Evolutionary conservation across 1,139 yeast genomes (phyloP), one percentile per base, ranked within the genome.

Genomic region (Saccharomyces hybrid): DNA sequence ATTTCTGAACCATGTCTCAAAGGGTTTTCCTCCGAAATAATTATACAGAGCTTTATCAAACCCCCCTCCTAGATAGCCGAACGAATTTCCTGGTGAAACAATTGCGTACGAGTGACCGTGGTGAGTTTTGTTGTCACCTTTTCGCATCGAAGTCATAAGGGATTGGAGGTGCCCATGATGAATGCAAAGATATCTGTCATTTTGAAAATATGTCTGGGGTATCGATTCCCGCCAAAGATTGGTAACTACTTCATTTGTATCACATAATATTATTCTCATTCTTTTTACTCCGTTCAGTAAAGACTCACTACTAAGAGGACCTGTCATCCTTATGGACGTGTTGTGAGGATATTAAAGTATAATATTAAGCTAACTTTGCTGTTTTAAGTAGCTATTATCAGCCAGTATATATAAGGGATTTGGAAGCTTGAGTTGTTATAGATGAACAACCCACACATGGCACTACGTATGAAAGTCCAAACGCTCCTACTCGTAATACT

Each of bases 1-100:
- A 13, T 52, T 55, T 57, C 74, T 67, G 62, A 64, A 63, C 65
- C 62, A 64, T 25, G 58, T 49, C 53, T 66, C 65, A 48, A 61
- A 55, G 50, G 55, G 55, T 13, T 49, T 54, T 1, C 70, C 67
- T 27, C 71, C 69, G 58, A 73, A 76, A 54, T 70, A 69, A 7
- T 65, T 55, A 13, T 75, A 71, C 23, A 79, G 59, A 0, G 75
- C 77, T 32, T 70, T 60, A 63, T 80, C 83, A 59, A 79, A 76
- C 1, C 83, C 83, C 2, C 83, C 84, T 4, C 78, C 78, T 59
- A 80, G 66, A 49, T 68, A 73, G 1, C 82, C 83, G 52, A 74
- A 70, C 1, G 81, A 77, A 58, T 80, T 80, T 0, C 83, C 83
- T 0, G 84, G 83, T 1, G 83, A 78, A 0, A 80, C 75, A 23